Evolutionary conservation across 202 grass and related monocot species (phyloP).

Genomic region (Brachypodium distachyon): DNA sequence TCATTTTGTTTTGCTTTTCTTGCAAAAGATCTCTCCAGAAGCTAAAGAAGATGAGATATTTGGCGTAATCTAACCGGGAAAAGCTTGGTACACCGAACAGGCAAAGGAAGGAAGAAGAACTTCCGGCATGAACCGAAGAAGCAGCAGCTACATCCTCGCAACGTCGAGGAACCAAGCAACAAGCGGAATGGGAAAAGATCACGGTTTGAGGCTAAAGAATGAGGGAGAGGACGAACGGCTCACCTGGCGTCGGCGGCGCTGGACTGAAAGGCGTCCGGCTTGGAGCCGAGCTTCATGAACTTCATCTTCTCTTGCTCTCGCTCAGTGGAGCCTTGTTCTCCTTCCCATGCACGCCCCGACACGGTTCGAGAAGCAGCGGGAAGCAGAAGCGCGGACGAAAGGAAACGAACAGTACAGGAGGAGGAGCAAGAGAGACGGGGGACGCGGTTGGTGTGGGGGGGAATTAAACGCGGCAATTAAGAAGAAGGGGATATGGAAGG

Average conservation of each 20-base stretch:
- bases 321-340: neutral
- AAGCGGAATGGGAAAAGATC: neutral
- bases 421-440: neutral
- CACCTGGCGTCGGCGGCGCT: conserved; percentile 70
- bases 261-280: conserved; percentile 86
- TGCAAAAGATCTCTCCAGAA: neutral
- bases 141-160: neutral
- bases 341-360: conserved; percentile 18
- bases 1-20: too few relatives aligned
- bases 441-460: conserved; percentile 7
- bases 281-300: conserved; percentile 99
- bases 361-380: neutral
- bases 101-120: neutral
- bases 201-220: neutral
- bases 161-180: neutral
- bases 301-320: conserved; percentile 45
- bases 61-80: neutral
- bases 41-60: neutral
- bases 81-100: neutral
- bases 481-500: conserved; percentile 3
- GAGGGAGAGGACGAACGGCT: neutral
- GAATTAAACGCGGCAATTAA: conserved; percentile 31
- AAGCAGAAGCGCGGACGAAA: conserved; percentile 8
- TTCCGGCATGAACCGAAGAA: neutral
- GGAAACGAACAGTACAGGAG: neutral